Evolutionary conservation across 352 stramenopile species (phyloP).

Genomic region (Phytopythium sindhum): DNA sequence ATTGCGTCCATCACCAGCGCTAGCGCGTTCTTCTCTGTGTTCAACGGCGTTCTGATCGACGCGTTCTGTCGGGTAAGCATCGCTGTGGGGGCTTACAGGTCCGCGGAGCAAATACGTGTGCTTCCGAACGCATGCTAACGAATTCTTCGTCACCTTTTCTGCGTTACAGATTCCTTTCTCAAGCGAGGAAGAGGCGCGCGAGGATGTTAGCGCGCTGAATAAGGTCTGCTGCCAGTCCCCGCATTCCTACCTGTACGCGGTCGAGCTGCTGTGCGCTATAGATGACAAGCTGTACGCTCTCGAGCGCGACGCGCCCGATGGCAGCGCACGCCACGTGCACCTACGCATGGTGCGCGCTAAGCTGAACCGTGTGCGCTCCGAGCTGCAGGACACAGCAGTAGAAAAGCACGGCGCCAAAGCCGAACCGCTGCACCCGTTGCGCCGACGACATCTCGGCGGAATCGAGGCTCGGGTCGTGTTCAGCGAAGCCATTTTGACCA

Average conservation of each 20-base stretch:
- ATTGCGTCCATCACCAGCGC: conserved; percentile 83
- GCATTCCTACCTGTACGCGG: conserved; percentile 80
- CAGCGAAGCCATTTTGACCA: conserved; percentile 70
- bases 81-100: background rate
- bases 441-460: conserved; percentile 40
- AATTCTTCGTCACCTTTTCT: conserved; percentile 1
- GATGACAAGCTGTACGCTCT: conserved; percentile 65
- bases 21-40: conserved; percentile 85
- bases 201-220: conserved; percentile 67
- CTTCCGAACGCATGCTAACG: background rate
- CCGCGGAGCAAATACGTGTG: too few species aligned
- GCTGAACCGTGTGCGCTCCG: conserved; percentile 62
- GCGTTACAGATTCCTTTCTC: conserved; percentile 68
- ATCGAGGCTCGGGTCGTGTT: conserved; percentile 54
- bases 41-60: conserved; percentile 77
- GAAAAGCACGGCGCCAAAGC: conserved; percentile 64
- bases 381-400: conserved; percentile 72
- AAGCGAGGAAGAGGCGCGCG: conserved; percentile 71
- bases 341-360: conserved; percentile 67
- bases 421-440: conserved; percentile 71
- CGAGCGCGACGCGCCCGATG: conserved; percentile 29
- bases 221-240: conserved; percentile 85
- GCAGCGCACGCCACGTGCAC: conserved; percentile 29
- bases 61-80: conserved; percentile 61
- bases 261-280: conserved; percentile 71